phyloP scores from a whole-genome alignment of 345 rosid genomes.

The Turritis glabra region DNA sequence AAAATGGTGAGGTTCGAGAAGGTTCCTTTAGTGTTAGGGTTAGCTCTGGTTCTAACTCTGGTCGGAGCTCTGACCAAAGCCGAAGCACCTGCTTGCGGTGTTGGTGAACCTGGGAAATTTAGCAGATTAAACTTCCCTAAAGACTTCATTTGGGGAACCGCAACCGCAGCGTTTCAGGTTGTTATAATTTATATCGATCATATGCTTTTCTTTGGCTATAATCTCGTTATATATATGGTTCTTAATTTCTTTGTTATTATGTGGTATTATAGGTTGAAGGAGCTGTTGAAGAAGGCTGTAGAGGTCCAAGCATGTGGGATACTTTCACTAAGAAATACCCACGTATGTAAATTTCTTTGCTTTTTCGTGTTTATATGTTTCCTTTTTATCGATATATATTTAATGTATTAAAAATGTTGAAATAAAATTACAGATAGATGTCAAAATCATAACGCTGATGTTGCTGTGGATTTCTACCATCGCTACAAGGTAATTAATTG shows the following conservation, averaged over 20 bases:
- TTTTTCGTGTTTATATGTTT: too few species aligned
- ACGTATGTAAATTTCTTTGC: neutral
- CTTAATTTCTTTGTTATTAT: neutral
- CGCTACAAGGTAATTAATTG: conserved; percentile 42
- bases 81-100: conserved; percentile 29
- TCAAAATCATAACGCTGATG: conserved; percentile 43
- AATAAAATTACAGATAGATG: conserved; percentile 42
- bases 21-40: conserved; percentile 32
- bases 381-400: neutral
- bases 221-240: neutral
- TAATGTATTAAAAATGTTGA: neutral
- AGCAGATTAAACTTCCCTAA: conserved; percentile 39
- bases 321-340: conserved; percentile 28
- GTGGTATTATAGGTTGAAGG: conserved; percentile 32
- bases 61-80: conserved; percentile 36
- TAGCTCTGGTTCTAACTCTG: conserved; percentile 26
- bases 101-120: conserved; percentile 10
- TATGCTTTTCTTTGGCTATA: neutral
- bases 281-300: conserved; percentile 39
- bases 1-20: conserved; percentile 30
- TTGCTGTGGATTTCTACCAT: conserved; percentile 51
- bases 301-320: conserved; percentile 45
- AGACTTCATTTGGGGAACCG: conserved; percentile 39
- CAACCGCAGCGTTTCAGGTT: conserved; percentile 40
- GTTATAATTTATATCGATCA: neutral